Conservation (phyloP, 495 filamentous ascomycete species). For the Penicillium soppii region DNA sequence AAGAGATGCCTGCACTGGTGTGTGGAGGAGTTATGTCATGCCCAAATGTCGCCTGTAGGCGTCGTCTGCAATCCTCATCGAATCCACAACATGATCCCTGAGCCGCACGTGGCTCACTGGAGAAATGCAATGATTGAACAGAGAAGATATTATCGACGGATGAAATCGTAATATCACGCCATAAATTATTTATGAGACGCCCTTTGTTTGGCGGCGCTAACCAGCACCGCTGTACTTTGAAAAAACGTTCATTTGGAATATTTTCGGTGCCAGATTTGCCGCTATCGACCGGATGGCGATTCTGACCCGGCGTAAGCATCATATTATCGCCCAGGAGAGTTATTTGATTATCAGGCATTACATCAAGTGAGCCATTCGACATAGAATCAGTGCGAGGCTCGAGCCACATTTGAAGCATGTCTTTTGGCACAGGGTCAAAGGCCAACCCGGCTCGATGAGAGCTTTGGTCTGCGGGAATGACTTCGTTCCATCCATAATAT, state of each 20-base stretch:
- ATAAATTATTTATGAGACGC: slow-evolving; percentile 49
- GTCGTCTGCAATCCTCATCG: slow-evolving; percentile 48
- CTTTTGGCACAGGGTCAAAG: slow-evolving; percentile 32
- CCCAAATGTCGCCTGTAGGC: slow-evolving; percentile 40
- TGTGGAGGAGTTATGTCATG: slow-evolving; percentile 20
- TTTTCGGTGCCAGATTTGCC: slow-evolving; percentile 32
- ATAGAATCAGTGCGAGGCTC: slow-evolving; percentile 37
- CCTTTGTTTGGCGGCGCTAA: slow-evolving; percentile 42
- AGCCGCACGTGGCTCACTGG: slow-evolving; percentile 20
- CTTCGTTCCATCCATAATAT: slow-evolving; percentile 39
- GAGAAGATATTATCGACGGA: slow-evolving; percentile 48
- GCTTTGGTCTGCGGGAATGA: slow-evolving; percentile 23
- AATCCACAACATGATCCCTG: slow-evolving; percentile 47
- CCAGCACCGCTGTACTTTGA: slow-evolving; percentile 51
- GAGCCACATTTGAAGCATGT: slow-evolving; percentile 42
- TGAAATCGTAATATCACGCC: slow-evolving; percentile 44
- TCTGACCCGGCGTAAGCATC: slow-evolving; percentile 22
- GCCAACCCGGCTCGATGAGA: slow-evolving; percentile 21
- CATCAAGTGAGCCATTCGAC: slow-evolving; percentile 39
- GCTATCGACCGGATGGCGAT: slow-evolving; percentile 29
- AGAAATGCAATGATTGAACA: slow-evolving; percentile 19
- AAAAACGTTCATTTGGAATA: slow-evolving; percentile 50
- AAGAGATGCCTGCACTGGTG: slow-evolving; percentile 24
- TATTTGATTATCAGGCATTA: slow-evolving; percentile 30
- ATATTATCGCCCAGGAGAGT: slow-evolving; percentile 30